A percentile compares a stretch with the other conserved stretches of the same genome.
Conservation (phyloP, 2,329 filamentous ascomycete species). For the Colletotrichum abscissum region DNA sequence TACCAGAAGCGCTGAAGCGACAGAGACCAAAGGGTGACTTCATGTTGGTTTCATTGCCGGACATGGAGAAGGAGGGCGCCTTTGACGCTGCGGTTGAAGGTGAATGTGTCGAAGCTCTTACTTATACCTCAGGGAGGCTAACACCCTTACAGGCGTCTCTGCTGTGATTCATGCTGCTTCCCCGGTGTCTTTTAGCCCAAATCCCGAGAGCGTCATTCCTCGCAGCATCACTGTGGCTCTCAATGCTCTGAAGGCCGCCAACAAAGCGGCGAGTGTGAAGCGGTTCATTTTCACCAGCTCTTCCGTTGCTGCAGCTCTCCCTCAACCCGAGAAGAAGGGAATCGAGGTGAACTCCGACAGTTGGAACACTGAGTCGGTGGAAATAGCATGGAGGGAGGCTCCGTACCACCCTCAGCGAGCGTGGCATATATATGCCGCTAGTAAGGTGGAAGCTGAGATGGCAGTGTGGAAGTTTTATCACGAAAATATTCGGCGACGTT, state of each 20-base stretch:
- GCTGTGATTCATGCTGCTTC: slow-evolving; percentile 47
- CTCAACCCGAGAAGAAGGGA: slow-evolving; percentile 4
- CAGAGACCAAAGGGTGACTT: slow-evolving; percentile 47
- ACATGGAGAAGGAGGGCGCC: slow-evolving; percentile 44
- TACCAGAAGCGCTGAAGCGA: slow-evolving; percentile 41
- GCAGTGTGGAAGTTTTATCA: slow-evolving; percentile 50
- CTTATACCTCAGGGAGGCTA: not conserved
- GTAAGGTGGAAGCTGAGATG: slow-evolving; percentile 51
- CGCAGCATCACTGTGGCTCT: slow-evolving; percentile 42
- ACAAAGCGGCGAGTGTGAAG: slow-evolving; percentile 47
- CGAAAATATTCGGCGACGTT: slow-evolving; percentile 47
- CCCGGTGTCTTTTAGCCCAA: slow-evolving; percentile 44
- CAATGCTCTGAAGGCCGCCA: slow-evolving; percentile 48
- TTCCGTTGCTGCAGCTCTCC: slow-evolving; percentile 21
- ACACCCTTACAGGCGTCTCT: slow-evolving; percentile 7
- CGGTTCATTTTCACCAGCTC: slow-evolving; percentile 51
- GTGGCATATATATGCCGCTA: slow-evolving; percentile 49
- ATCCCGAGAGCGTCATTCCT: slow-evolving; percentile 53
- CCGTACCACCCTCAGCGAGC: slow-evolving; percentile 45
- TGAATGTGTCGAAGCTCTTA: slow-evolving; percentile 1
- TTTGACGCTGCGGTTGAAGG: slow-evolving; percentile 44
- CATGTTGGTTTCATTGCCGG: slow-evolving; percentile 43
- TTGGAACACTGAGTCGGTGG: slow-evolving; percentile 49
- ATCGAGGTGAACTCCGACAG: slow-evolving; percentile 40
- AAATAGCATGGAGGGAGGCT: slow-evolving; percentile 50